These are phyloP conservation scores for Paspalum vaginatum DNA, from an alignment of 176 grass and related monocot genomes.

Conservation along the genomic window DNA sequence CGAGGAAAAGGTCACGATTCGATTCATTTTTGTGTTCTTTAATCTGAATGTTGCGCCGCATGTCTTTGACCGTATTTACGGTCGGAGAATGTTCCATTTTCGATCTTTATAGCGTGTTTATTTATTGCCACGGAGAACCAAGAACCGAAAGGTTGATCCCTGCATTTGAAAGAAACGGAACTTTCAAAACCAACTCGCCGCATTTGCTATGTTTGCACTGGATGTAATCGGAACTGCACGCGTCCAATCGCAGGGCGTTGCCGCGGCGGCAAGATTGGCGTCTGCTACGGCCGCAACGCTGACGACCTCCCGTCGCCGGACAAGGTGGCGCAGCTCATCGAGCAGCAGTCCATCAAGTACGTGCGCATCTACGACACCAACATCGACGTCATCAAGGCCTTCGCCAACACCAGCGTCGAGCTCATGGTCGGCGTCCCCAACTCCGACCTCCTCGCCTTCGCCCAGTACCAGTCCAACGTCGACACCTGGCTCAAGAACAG, in stretches of 20 bases:
- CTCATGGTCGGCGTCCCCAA: conserved; percentile 97
- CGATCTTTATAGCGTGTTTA: neutral
- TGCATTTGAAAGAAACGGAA: neutral
- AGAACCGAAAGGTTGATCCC: neutral
- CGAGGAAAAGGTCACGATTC: neutral
- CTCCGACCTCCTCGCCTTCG: conserved; percentile 90
- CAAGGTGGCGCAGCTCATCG: conserved; percentile 77
- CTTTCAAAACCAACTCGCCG: neutral
- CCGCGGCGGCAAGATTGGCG: conserved; percentile 71
- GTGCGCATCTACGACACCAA: conserved; percentile 95
- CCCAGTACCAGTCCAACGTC: conserved; percentile 99
- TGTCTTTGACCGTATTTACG: neutral
- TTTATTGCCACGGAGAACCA: neutral
- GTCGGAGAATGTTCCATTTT: neutral
- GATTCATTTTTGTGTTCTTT: conserved; percentile 14
- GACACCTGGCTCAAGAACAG: conserved; percentile 98
- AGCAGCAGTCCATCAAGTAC: conserved; percentile 82
- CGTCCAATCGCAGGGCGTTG: conserved; percentile 48
- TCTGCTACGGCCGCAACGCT: conserved; percentile 92
- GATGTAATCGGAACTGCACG: neutral
- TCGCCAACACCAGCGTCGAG: conserved; percentile 88
- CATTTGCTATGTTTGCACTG: neutral
- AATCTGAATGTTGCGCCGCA: neutral
- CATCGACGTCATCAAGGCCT: conserved; percentile 89
- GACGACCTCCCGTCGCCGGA: conserved; percentile 91